Evolutionary conservation across 257 asterid species (phyloP).

Genomic region (Lavandula angustifolia): DNA sequence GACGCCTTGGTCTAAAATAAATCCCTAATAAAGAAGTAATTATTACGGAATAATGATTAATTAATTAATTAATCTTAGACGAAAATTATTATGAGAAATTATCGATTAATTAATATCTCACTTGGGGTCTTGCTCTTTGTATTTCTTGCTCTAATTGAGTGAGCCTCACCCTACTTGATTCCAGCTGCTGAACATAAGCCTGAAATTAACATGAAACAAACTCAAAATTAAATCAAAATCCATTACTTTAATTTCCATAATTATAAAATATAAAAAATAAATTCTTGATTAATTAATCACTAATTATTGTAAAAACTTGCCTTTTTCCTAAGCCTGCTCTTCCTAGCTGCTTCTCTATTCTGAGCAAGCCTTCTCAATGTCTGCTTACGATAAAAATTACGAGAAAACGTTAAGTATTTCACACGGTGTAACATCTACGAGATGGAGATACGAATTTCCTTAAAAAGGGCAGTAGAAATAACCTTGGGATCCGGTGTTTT

Average conservation of each 20-base stretch:
- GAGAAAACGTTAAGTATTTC: background rate
- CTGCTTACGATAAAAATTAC: too few species aligned
- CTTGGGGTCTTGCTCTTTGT: conserved; percentile 51
- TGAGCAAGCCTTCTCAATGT: too few species aligned
- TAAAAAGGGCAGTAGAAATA: conserved; percentile 10
- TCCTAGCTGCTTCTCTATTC: conserved; percentile 50
- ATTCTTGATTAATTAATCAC: background rate
- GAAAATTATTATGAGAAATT: too few species aligned
- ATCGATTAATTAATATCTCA: conserved; percentile 25
- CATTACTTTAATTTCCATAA: background rate
- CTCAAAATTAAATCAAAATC: background rate
- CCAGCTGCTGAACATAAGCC: too few species aligned
- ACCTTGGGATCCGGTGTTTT: too few species aligned
- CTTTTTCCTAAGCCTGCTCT: conserved; percentile 50
- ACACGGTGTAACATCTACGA: background rate
- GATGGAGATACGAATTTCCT: background rate
- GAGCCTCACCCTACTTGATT: too few species aligned
- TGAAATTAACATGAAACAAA: too few species aligned
- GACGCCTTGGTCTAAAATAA: conserved; percentile 55
- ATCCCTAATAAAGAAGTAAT: conserved; percentile 51
- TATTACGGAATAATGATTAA: conserved; percentile 6
- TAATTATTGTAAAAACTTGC: background rate
- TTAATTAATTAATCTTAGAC: background rate
- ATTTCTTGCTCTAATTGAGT: too few species aligned
- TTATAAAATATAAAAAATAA: background rate